A percentile compares a stretch with the other conserved stretches of the same genome.
Conservation (phyloP, 345 rosid species). For the Erysimum cheiranthoides region DNA sequence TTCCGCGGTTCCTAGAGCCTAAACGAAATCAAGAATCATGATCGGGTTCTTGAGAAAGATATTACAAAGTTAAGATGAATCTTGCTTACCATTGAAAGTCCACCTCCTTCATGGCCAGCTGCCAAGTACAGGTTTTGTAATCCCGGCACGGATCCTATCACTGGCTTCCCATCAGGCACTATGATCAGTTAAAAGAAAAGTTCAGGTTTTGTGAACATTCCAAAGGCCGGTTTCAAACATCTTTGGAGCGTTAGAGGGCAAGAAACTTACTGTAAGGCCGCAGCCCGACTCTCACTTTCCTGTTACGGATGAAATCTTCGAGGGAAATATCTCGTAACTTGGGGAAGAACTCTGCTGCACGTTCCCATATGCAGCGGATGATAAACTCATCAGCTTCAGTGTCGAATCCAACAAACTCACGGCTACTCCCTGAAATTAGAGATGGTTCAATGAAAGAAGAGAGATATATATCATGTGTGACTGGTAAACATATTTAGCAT, state of each 20-base stretch:
- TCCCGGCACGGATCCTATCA: slow-evolving; percentile 75
- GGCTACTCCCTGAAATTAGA: slow-evolving; percentile 78
- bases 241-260: neutral
- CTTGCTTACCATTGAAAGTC: slow-evolving; percentile 77
- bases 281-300: slow-evolving; percentile 90
- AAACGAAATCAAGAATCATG: slow-evolving; percentile 36
- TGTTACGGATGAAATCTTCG: slow-evolving; percentile 49
- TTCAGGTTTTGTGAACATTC: slow-evolving; percentile 5
- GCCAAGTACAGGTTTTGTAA: slow-evolving; percentile 73
- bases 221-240: neutral
- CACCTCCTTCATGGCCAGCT: slow-evolving; percentile 96
- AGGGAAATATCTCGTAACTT: slow-evolving; percentile 58
- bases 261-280: slow-evolving; percentile 90
- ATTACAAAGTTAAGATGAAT: slow-evolving; percentile 15
- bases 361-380: slow-evolving; percentile 68
- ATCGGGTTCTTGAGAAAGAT: slow-evolving; percentile 12
- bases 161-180: slow-evolving; percentile 96
- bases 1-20: slow-evolving; percentile 94
- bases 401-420: slow-evolving; percentile 81
- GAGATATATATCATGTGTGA: neutral
- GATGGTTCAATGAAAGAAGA: slow-evolving; percentile 8
- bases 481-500: neutral
- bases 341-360: slow-evolving; percentile 84
- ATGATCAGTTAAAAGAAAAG: slow-evolving; percentile 34
- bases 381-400: slow-evolving; percentile 69